Evolutionary conservation across 2,329 filamentous ascomycete genomes (phyloP).

Genomic region (Penicillium sp.): DNA sequence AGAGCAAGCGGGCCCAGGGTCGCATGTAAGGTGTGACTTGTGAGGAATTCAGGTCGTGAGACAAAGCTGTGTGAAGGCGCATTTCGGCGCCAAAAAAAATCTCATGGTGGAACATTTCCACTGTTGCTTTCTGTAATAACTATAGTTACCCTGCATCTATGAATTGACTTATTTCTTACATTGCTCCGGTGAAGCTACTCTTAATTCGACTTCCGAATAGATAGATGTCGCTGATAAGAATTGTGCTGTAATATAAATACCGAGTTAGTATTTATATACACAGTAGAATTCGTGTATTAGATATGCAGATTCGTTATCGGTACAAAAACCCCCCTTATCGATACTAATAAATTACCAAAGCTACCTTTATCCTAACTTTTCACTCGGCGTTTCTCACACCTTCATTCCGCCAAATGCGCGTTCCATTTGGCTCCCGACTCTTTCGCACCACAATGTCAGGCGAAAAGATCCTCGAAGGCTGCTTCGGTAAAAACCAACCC

Average conservation of each 20-base stretch:
- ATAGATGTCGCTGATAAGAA: background rate
- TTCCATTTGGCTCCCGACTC: slow-evolving; percentile 28
- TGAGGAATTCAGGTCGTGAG: background rate
- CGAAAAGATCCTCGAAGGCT: slow-evolving; percentile 59
- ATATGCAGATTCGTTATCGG: background rate
- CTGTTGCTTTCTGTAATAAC: slow-evolving; percentile 23
- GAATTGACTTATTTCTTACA: slow-evolving; percentile 9
- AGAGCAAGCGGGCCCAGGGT: slow-evolving; percentile 45
- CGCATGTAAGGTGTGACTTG: background rate
- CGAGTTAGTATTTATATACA: background rate
- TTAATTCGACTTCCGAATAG: too few species aligned
- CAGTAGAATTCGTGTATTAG: background rate
- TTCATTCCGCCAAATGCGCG: slow-evolving; percentile 28
- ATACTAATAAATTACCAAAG: background rate
- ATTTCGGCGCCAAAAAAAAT: slow-evolving; percentile 15
- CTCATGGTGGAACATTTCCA: slow-evolving; percentile 8
- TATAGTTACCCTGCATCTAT: slow-evolving; percentile 23
- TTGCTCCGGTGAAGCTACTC: background rate
- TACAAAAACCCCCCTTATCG: background rate
- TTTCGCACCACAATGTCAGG: slow-evolving; percentile 41
- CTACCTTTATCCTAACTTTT: background rate
- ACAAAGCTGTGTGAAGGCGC: slow-evolving; percentile 9
- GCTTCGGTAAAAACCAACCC: slow-evolving; percentile 53
- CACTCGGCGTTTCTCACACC: slow-evolving; percentile 6
- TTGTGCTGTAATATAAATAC: background rate